Evolutionary conservation across 495 filamentous ascomycete species (phyloP).

Genomic region (Jackrogersella multiformis): DNA sequence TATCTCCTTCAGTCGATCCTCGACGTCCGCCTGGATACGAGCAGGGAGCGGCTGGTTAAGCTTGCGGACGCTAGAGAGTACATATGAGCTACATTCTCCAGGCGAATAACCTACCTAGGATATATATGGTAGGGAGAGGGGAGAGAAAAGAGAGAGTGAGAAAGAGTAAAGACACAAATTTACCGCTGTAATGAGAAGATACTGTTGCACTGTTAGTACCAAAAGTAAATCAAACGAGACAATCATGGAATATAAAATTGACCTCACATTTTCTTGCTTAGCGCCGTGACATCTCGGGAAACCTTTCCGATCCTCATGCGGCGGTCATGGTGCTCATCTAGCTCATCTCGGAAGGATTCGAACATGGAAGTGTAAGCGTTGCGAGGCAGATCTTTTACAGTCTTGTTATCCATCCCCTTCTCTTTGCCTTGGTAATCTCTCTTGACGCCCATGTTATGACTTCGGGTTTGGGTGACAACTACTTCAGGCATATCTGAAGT

Average conservation of each 20-base stretch:
- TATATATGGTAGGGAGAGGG: no score
- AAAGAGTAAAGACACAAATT: not conserved
- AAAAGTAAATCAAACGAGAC: no score
- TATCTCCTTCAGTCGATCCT: conserved; percentile 72
- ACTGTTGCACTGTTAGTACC: conserved; percentile 57
- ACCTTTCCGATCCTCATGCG: conserved; percentile 89
- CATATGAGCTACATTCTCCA: conserved; percentile 24
- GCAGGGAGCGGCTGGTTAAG: conserved; percentile 70
- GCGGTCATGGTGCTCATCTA: conserved; percentile 94
- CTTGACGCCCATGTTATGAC: conserved; percentile 59
- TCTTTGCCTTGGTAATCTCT: conserved; percentile 68
- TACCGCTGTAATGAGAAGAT: conserved; percentile 95
- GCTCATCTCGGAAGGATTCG: conserved; percentile 80
- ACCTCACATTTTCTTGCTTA: conserved; percentile 98
- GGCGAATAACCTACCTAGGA: not conserved
- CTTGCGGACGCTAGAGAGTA: conserved; percentile 65
- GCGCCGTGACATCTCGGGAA: conserved; percentile 87
- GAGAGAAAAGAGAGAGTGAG: conserved; percentile 12
- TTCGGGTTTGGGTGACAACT: conserved; percentile 42
- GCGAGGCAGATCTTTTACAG: conserved; percentile 45
- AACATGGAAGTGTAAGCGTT: conserved; percentile 80
- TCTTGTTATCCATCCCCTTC: conserved; percentile 48
- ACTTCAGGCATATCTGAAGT: conserved; percentile 41
- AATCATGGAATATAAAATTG: not conserved
- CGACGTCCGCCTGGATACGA: conserved; percentile 70